Evolutionary conservation across 2,329 filamentous ascomycete species (phyloP).

Genomic region (Mycocentrospora acerina): DNA sequence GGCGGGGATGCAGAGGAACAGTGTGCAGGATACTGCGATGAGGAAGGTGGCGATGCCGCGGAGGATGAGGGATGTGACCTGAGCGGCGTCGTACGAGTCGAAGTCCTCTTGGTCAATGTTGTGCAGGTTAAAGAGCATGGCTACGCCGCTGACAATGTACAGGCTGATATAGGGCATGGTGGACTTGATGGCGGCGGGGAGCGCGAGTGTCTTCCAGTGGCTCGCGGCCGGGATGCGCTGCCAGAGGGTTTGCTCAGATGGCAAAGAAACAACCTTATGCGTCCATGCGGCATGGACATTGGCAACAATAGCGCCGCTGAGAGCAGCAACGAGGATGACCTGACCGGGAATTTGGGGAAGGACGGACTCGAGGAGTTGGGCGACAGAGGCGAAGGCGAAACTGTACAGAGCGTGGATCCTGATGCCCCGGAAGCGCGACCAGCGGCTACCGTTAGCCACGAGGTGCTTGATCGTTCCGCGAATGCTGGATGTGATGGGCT

Average conservation of each 20-base stretch:
- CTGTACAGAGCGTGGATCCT: constrained; percentile 47
- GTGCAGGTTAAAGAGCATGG: constrained; percentile 41
- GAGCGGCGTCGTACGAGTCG: constrained; percentile 34
- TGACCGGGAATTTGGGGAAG: constrained; percentile 48
- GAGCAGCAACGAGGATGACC: constrained; percentile 55
- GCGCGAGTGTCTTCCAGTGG: constrained; percentile 67
- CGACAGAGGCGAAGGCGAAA: constrained; percentile 39
- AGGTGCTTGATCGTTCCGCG: constrained; percentile 63
- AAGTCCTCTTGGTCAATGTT: constrained; percentile 35
- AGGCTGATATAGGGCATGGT: constrained; percentile 58
- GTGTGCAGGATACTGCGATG: constrained; percentile 52
- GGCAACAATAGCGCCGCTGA: constrained; percentile 63
- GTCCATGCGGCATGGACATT: constrained; percentile 78
- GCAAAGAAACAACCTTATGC: constrained; percentile 77
- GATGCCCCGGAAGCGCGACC: constrained; percentile 70
- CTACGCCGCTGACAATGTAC: constrained; percentile 52
- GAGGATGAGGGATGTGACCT: constrained; percentile 32
- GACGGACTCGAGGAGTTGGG: constrained; percentile 48
- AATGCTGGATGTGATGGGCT: constrained; percentile 64
- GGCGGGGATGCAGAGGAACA: constrained; percentile 76
- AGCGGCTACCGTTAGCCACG: constrained; percentile 62
- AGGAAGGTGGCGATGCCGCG: constrained; percentile 47
- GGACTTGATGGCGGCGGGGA: constrained; percentile 66
- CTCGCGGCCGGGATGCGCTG: constrained; percentile 67
- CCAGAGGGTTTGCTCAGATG: constrained; percentile 61